Evolutionary conservation across 192 early-diverging fungal genomes (phyloP), one percentile per base, ranked within the genome.

Genomic region (Geranomyces variabilis): DNA sequence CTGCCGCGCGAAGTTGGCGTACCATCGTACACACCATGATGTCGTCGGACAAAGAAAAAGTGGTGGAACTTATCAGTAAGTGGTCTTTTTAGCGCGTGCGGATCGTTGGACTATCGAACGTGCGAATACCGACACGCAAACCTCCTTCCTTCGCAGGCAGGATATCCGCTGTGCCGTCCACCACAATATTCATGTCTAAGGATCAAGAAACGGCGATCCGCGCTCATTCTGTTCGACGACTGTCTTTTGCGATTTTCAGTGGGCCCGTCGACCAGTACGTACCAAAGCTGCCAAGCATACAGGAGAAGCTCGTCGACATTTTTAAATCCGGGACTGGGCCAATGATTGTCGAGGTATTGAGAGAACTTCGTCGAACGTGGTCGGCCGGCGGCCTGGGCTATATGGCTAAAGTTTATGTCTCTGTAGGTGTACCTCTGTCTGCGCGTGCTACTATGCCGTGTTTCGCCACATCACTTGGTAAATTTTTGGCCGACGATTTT

Each of bases 401-500:
- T n/a, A n/a, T n/a, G n/a, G n/a, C n/a, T n/a, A 53, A 26, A 9
- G 51, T 15, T 53, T 3, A 3, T 7, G 3, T 53, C 19, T 68
- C 66, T 56, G 41, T 17, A 71, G 75, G 91, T 93, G 21, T 95
- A 93, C 67, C 66, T 94, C 9, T 95, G 91, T 67, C 71, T 97
- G 26, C 86, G 95, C 31, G 86, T 94, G 14, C 69, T 97, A 15
- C 75, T 97, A 22, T 88, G 90, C 46, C 84, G 94, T 17, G 80
- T 97, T 45, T 91, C 92, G 9, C 86, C 87, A 24, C 85, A 91
- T 67, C 93, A 93, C 73, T 82, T 97, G 70, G 81, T 92, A 41
- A 94, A 92, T 70, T 93, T 97, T 73, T 95, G 93, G 93, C 95
- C 95, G 0, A 90, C 94, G 31, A 81, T 97, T 7, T 76, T 97